These are phyloP conservation scores for Thinopyrum obtusiflorum DNA, from an alignment of 202 grass and related monocot genomes.

Conservation along the genomic window DNA sequence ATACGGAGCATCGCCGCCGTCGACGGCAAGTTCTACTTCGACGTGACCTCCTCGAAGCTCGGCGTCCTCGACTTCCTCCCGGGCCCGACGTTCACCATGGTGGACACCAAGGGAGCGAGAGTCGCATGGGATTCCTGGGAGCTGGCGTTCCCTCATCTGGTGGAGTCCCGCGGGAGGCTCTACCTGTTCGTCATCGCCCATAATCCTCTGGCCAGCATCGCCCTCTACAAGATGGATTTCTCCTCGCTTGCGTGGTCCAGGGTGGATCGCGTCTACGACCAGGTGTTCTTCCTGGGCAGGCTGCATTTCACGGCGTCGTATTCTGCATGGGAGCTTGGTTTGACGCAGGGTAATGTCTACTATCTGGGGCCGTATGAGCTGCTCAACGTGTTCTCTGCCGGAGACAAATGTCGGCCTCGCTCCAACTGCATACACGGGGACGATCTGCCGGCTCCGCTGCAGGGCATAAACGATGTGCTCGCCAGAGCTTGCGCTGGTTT, in stretches of 20 bases:
- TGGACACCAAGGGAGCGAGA: neutral
- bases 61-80: neutral
- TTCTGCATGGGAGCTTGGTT: neutral
- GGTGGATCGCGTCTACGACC: neutral
- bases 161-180: neutral
- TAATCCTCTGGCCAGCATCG: neutral
- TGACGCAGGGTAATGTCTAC: neutral
- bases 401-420: neutral
- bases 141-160: neutral
- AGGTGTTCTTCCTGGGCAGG: neutral
- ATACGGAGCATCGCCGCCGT: constrained; percentile 4
- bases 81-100: neutral
- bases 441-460: neutral
- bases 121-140: neutral
- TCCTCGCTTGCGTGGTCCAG: neutral
- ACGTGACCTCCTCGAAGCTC: neutral
- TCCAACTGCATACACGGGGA: neutral
- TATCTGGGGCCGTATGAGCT: neutral
- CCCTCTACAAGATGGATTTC: neutral
- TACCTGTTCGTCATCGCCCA: neutral
- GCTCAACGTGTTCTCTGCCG: neutral
- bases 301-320: neutral
- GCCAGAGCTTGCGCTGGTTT: neutral
- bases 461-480: neutral
- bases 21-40: neutral